Base-by-base conservation (phyloP, 768 basidiomycete species). In the Lentinula guzmanii region DNA sequence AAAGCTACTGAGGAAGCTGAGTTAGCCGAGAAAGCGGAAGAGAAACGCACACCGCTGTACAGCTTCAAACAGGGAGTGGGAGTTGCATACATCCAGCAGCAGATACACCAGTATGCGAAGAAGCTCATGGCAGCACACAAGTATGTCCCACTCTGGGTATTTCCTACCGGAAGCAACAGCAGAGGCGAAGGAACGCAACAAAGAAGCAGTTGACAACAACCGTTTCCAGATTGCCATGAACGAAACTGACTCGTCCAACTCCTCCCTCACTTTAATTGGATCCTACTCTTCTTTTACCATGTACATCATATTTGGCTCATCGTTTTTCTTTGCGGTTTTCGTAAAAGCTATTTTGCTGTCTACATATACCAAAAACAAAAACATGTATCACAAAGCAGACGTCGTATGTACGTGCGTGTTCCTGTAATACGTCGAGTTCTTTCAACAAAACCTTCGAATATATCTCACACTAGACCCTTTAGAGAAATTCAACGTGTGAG, bases 1-100 rank as follows among this genome's bases (percentile, higher is more conserved):
- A 39, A 52, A 52, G 65, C 63, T 43, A 58, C 21, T 21, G 21
- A 59, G 37, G 67, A 66, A 60, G 43, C 65, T 54, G 58, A 63
- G 62, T 43, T 60, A 5, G 48, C 62, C 31, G 57, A 62, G 52
- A 62, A 65, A 31, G 62, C 59, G 54, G 66, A 62, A 61, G 59
- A 61, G 52, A 66, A 54, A 60, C 56, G 57, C 2, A 37, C 48
- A 8, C 33, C 45, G 16, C 39, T 62, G 5, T 50, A 59, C 35
- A 31, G 15, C 35, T 58, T 62, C 39, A 34, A 41, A 18, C 11
- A 21, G 18, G 42, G 39, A 16, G 10, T 15, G 18, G 35, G 52
- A 5, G 58, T 62, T 10, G 15, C 34, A 11, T 8, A 33, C 5
- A 58, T 62, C 10, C 56, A 13, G 37, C 16, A 16, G 11, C 45